Evolutionary conservation across 257 asterid species (phyloP), one percentile per base, ranked within the genome.

Genomic region (Eustoma russellianum): DNA sequence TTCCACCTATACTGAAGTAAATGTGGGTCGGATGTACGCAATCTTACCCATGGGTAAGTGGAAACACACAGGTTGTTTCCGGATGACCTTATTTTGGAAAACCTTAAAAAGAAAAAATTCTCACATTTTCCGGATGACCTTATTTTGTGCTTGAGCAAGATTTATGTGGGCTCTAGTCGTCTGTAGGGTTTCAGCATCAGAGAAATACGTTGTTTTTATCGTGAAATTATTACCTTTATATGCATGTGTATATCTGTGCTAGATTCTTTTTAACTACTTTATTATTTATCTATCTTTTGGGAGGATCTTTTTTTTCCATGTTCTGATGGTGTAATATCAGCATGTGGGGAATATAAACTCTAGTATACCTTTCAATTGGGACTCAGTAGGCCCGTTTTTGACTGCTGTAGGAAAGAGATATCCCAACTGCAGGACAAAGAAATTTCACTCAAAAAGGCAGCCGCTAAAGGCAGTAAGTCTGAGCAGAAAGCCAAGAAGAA

Each of bases 401-500:
- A 35, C 38, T 43, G 30, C 48, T 75, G 60, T 91, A 92, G 97
- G 83, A 92, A 88, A 71, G 99, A 92, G 76, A 81, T 75, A 14
- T 70, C 65, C 30, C 83, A 78, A 55, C 79, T 92, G 43, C 99
- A 85, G 79, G 79, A 64, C 82, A 88, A 85, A 74, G 97, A 92
- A 79, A 73, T 66, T 33, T 74, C 83, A 41, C 48, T 88, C 75
- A 92, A 88, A 67, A 92, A 92, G 80, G 85, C 85, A 13, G 94
- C 97, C 13, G 94, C 97, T 28, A 92, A 85, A 76, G 99, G 97
- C 35, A 92, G 99, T 83, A 92, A 85, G 65, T 94, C 94, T 35
- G 99, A 92, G 66, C 99, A 92, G 77, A 92, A 85, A 72, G 94
- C 97, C 50, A 92, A 92, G 76, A 88, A 88, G 76, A 92, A 92